These are phyloP conservation scores for Metschnikowia henanensis DNA, from an alignment of 805 yeast species.

Conservation along the genomic window DNA sequence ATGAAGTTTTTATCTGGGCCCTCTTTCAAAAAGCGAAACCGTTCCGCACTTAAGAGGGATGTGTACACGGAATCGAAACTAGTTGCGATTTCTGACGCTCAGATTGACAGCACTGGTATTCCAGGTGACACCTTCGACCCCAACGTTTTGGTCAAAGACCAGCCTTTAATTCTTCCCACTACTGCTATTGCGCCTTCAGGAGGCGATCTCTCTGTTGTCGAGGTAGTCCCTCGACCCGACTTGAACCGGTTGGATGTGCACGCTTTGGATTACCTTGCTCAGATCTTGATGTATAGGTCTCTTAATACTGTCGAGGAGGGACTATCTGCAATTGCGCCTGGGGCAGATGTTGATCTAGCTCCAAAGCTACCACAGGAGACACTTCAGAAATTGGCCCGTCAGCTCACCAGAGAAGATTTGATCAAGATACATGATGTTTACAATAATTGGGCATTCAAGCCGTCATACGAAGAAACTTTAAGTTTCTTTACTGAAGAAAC, in stretches of 20 bases:
- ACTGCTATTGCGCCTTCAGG: conserved; percentile 28
- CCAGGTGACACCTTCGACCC: conserved; percentile 38
- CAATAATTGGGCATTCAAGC: conserved; percentile 85
- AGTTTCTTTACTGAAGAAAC: conserved; percentile 18
- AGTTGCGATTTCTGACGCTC: conserved; percentile 45
- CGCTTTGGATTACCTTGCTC: conserved; percentile 64
- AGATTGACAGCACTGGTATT: conserved; percentile 7
- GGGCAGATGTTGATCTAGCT: conserved; percentile 60
- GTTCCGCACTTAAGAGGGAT: conserved; percentile 65
- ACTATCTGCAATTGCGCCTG: conserved; percentile 70
- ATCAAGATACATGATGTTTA: conserved; percentile 50
- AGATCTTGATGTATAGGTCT: conserved; percentile 22
- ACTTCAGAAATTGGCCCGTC: conserved; percentile 44
- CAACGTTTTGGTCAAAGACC: conserved; percentile 33
- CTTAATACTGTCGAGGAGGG: conserved; percentile 48
- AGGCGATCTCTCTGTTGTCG: conserved; percentile 54
- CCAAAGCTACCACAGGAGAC: conserved; percentile 29
- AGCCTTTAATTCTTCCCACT: conserved; percentile 33
- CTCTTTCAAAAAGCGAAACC: conserved; percentile 51
- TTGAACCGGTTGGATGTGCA: conserved; percentile 40
- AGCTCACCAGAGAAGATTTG: conserved; percentile 58
- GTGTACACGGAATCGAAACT: conserved; percentile 58
- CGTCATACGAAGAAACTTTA: conserved; percentile 34
- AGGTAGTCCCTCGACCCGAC: conserved; percentile 44
- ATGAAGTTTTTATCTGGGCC: conserved; percentile 60